These are phyloP conservation scores for Rubroboletus satanas DNA, from an alignment of 768 basidiomycete species.

Conservation along the genomic window DNA sequence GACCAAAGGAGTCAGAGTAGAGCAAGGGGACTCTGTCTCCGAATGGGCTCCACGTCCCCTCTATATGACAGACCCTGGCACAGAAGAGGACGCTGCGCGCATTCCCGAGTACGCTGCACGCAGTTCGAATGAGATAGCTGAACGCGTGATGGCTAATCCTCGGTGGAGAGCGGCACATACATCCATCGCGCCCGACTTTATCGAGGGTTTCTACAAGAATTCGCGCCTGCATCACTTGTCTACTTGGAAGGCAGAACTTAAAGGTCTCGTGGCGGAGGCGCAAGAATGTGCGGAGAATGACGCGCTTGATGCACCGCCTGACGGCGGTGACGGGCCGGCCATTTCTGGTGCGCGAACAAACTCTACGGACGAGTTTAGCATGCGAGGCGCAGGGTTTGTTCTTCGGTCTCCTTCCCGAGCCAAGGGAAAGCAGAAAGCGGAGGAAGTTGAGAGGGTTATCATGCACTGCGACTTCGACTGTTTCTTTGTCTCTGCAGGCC, in stretches of 20 bases:
- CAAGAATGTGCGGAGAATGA: conserved; percentile 62
- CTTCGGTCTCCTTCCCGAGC: conserved; percentile 45
- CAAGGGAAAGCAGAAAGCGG: conserved; percentile 51
- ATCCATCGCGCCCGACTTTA: conserved; percentile 78
- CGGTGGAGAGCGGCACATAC: conserved; percentile 89
- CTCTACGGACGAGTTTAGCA: conserved; percentile 38
- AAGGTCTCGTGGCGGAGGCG: conserved; percentile 72
- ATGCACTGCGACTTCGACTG: conserved; percentile 97
- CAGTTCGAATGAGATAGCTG: conserved; percentile 66
- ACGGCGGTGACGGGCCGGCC: background rate
- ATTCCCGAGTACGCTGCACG: conserved; percentile 66
- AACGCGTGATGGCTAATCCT: conserved; percentile 76
- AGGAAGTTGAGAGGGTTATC: conserved; percentile 56
- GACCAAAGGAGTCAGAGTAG: background rate
- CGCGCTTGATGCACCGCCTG: conserved; percentile 7
- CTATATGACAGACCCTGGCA: conserved; percentile 41
- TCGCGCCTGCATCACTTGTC: conserved; percentile 91
- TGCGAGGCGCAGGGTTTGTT: conserved; percentile 49
- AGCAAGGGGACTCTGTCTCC: background rate
- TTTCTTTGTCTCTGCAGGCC: conserved; percentile 93
- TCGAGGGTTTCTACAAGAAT: conserved; percentile 79
- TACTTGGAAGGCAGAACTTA: conserved; percentile 89
- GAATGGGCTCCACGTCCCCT: conserved; percentile 23
- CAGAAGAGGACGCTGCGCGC: conserved; percentile 40
- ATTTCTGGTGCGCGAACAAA: background rate